Conservation (phyloP, 176 grass and related monocot genomes). For the Triticum timopheevii region DNA sequence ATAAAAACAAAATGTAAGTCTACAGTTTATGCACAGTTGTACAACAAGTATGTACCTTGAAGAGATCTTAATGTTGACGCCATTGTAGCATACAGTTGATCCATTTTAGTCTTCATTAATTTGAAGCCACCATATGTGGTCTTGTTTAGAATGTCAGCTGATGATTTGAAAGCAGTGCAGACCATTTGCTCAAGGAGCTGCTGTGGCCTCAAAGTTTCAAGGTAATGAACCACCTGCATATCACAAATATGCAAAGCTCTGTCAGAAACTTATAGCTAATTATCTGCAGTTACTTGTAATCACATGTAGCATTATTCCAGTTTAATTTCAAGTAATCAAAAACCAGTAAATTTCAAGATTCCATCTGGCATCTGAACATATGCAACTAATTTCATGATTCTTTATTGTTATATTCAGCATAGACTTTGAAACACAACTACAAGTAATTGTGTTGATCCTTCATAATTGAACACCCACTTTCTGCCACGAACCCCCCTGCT, state of each 20-base stretch:
- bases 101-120: slow-evolving; percentile 79
- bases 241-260: slow-evolving; percentile 16
- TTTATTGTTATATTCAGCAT: not conserved
- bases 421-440: not conserved
- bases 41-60: slow-evolving; percentile 58
- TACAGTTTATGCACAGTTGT: not conserved
- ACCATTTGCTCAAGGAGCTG: slow-evolving; percentile 97
- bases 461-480: slow-evolving; percentile 9
- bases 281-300: not conserved
- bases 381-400: not conserved
- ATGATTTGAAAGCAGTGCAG: slow-evolving; percentile 82
- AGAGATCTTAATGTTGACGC: slow-evolving; percentile 67
- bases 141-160: slow-evolving; percentile 74
- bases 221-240: slow-evolving; percentile 85
- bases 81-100: slow-evolving; percentile 88
- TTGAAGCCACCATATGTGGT: slow-evolving; percentile 83
- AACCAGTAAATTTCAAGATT: not conserved
- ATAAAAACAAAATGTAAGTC: not conserved
- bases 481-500: not conserved
- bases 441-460: not conserved
- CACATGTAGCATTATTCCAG: not conserved
- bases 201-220: slow-evolving; percentile 91
- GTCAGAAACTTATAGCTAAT: not conserved
- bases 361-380: slow-evolving; percentile 1
- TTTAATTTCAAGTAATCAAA: slow-evolving; percentile 8